phyloP scores from a whole-genome alignment of 768 basidiomycete species.

The Cystofilobasidium ferigula region DNA sequence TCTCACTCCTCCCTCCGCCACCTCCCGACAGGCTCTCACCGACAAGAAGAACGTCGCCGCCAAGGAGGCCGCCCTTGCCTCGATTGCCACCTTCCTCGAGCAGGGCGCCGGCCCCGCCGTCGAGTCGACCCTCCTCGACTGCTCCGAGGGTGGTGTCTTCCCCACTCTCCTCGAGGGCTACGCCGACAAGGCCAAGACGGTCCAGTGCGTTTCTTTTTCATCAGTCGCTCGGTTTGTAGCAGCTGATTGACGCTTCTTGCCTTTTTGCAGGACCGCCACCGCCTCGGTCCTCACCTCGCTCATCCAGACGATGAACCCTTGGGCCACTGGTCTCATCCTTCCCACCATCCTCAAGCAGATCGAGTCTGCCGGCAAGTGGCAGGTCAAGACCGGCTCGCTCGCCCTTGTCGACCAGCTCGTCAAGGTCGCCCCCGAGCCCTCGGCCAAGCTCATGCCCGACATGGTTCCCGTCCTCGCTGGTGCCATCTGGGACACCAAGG shows the following conservation, averaged over 20 bases:
- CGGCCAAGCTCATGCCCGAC: constrained; percentile 79
- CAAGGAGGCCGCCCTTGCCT: constrained; percentile 74
- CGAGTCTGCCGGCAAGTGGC: constrained; percentile 95
- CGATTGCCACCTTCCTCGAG: constrained; percentile 54
- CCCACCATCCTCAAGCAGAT: constrained; percentile 82
- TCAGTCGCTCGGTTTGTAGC: neutral
- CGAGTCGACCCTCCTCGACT: constrained; percentile 76
- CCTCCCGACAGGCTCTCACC: constrained; percentile 50
- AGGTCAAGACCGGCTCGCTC: constrained; percentile 82
- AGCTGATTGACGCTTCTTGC: neutral
- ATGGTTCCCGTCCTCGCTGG: constrained; percentile 89
- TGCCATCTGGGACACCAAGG: constrained; percentile 97
- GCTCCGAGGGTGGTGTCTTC: constrained; percentile 57
- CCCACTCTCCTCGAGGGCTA: constrained; percentile 77
- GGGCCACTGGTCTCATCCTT: constrained; percentile 65
- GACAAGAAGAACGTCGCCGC: constrained; percentile 92
- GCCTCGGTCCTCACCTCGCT: constrained; percentile 69
- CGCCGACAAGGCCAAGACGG: constrained; percentile 86
- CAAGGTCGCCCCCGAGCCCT: constrained; percentile 66
- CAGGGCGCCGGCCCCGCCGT: constrained; percentile 67
- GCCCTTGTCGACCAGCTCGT: constrained; percentile 77
- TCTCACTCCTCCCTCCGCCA: neutral
- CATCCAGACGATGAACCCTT: constrained; percentile 70
- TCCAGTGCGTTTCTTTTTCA: constrained; percentile 37
- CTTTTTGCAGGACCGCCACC: constrained; percentile 51